Percentiles rank a stretch among this genome's conserved stretches.
Evolutionary conservation across 2,329 filamentous ascomycete genomes (phyloP).

Genomic region (Pseudopyricularia javanii): DNA sequence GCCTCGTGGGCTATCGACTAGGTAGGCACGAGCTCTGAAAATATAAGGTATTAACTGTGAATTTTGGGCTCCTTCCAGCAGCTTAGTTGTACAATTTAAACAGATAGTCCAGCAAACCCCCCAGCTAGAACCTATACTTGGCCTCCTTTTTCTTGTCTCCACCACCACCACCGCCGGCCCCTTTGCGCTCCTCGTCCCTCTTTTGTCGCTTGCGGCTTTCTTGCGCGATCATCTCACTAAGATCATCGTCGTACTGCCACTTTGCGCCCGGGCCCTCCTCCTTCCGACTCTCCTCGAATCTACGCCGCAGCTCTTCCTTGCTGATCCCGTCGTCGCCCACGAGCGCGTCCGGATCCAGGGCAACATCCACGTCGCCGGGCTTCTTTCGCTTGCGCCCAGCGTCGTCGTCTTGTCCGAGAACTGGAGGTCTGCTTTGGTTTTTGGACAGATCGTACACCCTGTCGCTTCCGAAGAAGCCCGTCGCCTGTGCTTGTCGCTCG

Average conservation of each 20-base stretch:
- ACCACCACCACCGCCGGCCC: constrained; percentile 5
- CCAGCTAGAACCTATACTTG: constrained; percentile 34
- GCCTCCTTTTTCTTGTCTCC: constrained; percentile 44
- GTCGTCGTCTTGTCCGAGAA: constrained; percentile 72
- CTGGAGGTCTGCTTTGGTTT: constrained; percentile 39
- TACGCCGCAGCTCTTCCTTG: constrained; percentile 67
- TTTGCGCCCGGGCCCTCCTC: constrained; percentile 56
- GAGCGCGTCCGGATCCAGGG: constrained; percentile 75
- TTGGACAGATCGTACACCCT: constrained; percentile 76
- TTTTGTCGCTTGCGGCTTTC: constrained; percentile 86
- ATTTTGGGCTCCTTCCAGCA: too few relatives aligned
- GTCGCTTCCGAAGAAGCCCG: constrained; percentile 94
- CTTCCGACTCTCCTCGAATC: constrained; percentile 63
- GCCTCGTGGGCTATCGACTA: too few relatives aligned
- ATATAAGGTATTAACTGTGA: too few relatives aligned
- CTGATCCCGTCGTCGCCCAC: constrained; percentile 63
- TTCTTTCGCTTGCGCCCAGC: constrained; percentile 75
- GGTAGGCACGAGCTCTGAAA: too few relatives aligned
- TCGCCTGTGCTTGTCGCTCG: constrained; percentile 71
- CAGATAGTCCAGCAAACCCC: neutral
- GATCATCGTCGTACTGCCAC: constrained; percentile 72
- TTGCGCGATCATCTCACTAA: constrained; percentile 91
- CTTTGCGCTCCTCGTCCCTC: constrained; percentile 68
- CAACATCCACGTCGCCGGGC: constrained; percentile 87
- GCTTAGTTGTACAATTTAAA: neutral